These are phyloP conservation scores for Pichia sp. DNA, from an alignment of 1,139 yeast species.

Conservation along the genomic window DNA sequence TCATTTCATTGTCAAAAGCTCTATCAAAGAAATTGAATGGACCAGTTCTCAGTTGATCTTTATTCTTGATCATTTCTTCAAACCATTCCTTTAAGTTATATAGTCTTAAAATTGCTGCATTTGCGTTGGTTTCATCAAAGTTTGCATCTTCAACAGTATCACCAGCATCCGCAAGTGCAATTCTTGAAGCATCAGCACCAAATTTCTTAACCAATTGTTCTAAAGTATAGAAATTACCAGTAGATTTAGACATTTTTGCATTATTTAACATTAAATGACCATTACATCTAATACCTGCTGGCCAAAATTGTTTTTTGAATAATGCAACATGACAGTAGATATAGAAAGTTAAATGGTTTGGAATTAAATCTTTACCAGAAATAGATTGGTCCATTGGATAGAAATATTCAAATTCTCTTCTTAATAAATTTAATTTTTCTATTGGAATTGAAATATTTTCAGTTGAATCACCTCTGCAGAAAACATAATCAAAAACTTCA, in stretches of 20 bases:
- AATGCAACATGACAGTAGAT: conserved; percentile 88
- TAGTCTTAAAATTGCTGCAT: conserved; percentile 93
- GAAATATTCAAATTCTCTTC: conserved; percentile 93
- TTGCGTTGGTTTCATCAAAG: conserved; percentile 93
- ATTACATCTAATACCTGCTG: conserved; percentile 86
- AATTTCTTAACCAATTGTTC: conserved; percentile 78
- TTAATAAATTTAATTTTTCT: conserved; percentile 62
- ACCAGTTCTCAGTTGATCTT: conserved; percentile 63
- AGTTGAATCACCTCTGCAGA: conserved; percentile 57
- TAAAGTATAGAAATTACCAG: conserved; percentile 95
- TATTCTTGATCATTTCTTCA: conserved; percentile 57
- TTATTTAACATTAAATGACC: conserved; percentile 95
- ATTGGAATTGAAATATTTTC: conserved; percentile 56
- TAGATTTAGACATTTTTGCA: conserved; percentile 96
- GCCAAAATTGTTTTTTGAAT: conserved; percentile 91
- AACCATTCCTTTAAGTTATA: conserved; percentile 94
- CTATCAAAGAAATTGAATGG: conserved; percentile 69
- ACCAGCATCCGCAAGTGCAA: conserved; percentile 98
- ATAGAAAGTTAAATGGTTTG: conserved; percentile 95
- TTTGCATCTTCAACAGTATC: conserved; percentile 97
- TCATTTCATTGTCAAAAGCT: conserved; percentile 94
- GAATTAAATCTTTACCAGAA: conserved; percentile 96
- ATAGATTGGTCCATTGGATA: conserved; percentile 88
- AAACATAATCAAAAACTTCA: conserved; percentile 88
- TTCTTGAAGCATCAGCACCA: conserved; percentile 97